These are phyloP conservation scores for grape (Vitis vinifera) DNA, from an alignment of 164 flowering plant genomes.

Conservation along the genomic window ASM3070453v1 NC_081805.1:24240001-24240500, in stretches of 20 bases:
- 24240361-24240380: no score
- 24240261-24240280: slow-evolving; percentile 47
- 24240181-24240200: slow-evolving; percentile 57
- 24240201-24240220: slow-evolving; percentile 76
- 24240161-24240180: slow-evolving; percentile 90
- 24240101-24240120: slow-evolving; percentile 85
- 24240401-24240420: no score
- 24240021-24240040: slow-evolving; percentile 70
- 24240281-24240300: slow-evolving; percentile 63
- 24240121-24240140: slow-evolving; percentile 91
- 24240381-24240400: no score
- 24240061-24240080: slow-evolving; percentile 92
- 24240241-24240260: slow-evolving; percentile 62
- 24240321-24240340: slow-evolving; percentile 39
- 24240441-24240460: no score
- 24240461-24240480: no score
- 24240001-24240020: slow-evolving; percentile 67
- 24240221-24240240: slow-evolving; percentile 89
- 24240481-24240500: no score
- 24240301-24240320: slow-evolving; percentile 77
- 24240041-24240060: slow-evolving; percentile 78
- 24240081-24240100: slow-evolving; percentile 86
- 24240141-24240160: slow-evolving; percentile 92
- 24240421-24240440: no score
- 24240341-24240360: not conserved